Conservation (phyloP, 164 flowering plant genomes). For the Berberis thunbergii region DNA sequence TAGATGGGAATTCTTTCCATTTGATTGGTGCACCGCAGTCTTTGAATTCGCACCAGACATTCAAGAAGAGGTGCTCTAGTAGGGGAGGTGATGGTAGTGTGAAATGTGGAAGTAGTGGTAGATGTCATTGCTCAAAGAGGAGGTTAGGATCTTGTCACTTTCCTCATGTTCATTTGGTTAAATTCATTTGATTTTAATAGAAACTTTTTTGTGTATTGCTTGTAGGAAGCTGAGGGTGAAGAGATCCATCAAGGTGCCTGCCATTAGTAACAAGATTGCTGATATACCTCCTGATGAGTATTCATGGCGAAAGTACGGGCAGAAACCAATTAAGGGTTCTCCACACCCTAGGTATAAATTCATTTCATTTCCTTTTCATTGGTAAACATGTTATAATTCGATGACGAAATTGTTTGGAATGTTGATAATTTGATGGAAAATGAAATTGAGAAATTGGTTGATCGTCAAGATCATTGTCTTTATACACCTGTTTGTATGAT, state of each 20-base stretch:
- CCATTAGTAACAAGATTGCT: conserved; percentile 94
- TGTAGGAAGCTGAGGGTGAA: conserved; percentile 83
- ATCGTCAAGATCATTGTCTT: too few species aligned
- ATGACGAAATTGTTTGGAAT: too few species aligned
- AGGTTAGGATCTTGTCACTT: conserved; percentile 35
- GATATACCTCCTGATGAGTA: conserved; percentile 97
- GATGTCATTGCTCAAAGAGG: conserved; percentile 95
- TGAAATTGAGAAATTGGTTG: too few species aligned
- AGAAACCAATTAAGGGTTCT: conserved; percentile 97
- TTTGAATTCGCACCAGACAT: conserved; percentile 43
- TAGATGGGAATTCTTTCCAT: conserved; percentile 53
- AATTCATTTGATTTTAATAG: neutral
- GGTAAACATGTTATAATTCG: neutral
- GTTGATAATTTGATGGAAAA: too few species aligned
- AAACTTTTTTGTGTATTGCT: neutral
- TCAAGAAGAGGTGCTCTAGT: conserved; percentile 67
- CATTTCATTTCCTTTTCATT: neutral
- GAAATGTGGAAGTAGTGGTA: conserved; percentile 71
- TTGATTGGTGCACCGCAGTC: conserved; percentile 56
- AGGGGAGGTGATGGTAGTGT: conserved; percentile 83
- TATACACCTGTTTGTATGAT: too few species aligned
- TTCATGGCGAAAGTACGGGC: conserved; percentile 97
- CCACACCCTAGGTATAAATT: conserved; percentile 80
- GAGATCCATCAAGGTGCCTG: conserved; percentile 95
- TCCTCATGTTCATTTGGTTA: neutral